Evolutionary conservation across 805 yeast genomes (phyloP), one percentile per base, ranked within the genome.

Genomic region (Priceomyces haplophilus): DNA sequence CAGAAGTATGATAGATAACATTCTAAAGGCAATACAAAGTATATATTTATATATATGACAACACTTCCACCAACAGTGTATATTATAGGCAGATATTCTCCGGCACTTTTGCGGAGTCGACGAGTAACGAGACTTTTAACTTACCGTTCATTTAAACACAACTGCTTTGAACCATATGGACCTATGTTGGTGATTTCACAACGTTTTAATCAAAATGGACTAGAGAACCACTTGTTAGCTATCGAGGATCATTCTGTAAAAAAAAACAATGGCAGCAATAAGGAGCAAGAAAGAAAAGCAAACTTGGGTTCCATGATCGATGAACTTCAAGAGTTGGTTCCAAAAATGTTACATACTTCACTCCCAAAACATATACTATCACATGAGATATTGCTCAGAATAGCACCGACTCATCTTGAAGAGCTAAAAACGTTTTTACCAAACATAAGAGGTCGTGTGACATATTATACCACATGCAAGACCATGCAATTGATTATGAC

Each of bases 271-370:
- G 1, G 11, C 7, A 36, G 41, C 37, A 25, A 27, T 11, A 38
- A 45, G n/a, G 48, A 51, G 7, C 67, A 72, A 51, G 38, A 51
- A 23, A 46, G 62, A 34, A 67, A 65, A 51, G 72, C 79, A 8
- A 83, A 83, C 52, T 56, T 83, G 20, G 87, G 86, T 6, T 46
- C 70, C 3, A 74, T 74, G 58, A 67, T 78, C 4, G 76, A 78
- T 31, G 65, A 69, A 48, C 62, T 85, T 37, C 66, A 69, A 42
- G 37, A 50, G 3, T 58, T 72, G 11, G 69, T 83, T 1, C 89
- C 89, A 0, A 57, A 67, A 37, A 53, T 83, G 20, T 58, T 83
- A 5, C 64, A 65, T 15, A 56, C 58, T 18, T 59, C 78, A 5
- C 58, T 83, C 1, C 77, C 81, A 5, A 56, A 67, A 16, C 59